These are phyloP conservation scores for Omphalotus olearius DNA, from an alignment of 1,284 basidiomycete species.

Conservation along the genomic window DNA sequence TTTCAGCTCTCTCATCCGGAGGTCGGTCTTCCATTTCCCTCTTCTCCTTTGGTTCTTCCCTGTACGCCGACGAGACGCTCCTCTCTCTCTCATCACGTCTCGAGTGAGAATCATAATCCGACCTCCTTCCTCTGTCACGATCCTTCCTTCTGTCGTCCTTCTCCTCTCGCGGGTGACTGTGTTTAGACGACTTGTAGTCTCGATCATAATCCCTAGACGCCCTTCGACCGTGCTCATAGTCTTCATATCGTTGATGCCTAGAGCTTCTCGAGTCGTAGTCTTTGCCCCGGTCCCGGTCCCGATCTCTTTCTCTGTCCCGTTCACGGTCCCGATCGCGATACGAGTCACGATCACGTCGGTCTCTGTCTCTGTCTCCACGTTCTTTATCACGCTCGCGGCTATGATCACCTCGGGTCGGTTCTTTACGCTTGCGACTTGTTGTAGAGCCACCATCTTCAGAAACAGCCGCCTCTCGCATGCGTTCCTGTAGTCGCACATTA, in stretches of 20 bases:
- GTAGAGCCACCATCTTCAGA: conserved; percentile 79
- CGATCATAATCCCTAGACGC: conserved; percentile 33
- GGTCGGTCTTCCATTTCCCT: conserved; percentile 38
- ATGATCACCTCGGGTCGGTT: conserved; percentile 49
- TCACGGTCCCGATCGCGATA: conserved; percentile 35
- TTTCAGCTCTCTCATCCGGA: conserved; percentile 54
- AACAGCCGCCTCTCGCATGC: conserved; percentile 63
- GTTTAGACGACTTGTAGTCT: conserved; percentile 24
- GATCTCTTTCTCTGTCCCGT: conserved; percentile 33
- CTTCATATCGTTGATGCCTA: conserved; percentile 17
- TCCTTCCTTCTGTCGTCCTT: conserved; percentile 38
- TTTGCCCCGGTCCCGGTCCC: conserved; percentile 29
- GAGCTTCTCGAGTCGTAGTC: conserved; percentile 13
- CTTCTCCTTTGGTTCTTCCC: conserved; percentile 36
- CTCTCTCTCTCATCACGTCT: conserved; percentile 43
- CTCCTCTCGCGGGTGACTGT: conserved; percentile 26
- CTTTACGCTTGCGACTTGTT: conserved; percentile 72
- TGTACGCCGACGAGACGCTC: conserved; percentile 40
- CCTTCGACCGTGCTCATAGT: conserved; percentile 27
- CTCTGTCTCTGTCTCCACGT: conserved; percentile 29
- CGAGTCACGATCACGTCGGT: conserved; percentile 33
- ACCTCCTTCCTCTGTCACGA: conserved; percentile 30
- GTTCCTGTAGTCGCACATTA: conserved; percentile 46
- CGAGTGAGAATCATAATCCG: conserved; percentile 32
- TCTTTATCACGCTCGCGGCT: conserved; percentile 42